Base-by-base conservation (phyloP, 1,139 yeast genomes). In the Hanseniaspora sp. region DNA sequence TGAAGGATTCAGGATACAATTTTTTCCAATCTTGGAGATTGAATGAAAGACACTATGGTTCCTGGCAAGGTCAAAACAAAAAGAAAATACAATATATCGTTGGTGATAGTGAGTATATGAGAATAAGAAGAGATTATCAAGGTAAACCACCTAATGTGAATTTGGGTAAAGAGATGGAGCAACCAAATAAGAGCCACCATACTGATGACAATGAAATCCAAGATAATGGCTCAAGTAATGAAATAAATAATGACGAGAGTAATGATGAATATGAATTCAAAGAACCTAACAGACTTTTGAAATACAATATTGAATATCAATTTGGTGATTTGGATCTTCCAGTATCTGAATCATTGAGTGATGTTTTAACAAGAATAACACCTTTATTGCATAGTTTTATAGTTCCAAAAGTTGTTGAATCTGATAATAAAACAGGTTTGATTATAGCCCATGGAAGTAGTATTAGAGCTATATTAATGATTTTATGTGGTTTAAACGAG, bases 41-140 rank as follows among this genome's bases (percentile, higher is more conserved):
- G 58, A 84, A 84, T 64, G 92, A 84, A 64, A 74, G 94, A 57
- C 94, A 84, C 66, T 84, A 85, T 65, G 95, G 95, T 1, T 71
- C 76, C 35, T 76, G 83, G 64, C 94, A 84, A 67, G 92, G 92
- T n/a, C 70, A 74, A 46, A 73, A 79, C 55, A 81, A 83, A 62
- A 74, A 75, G 49, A 74, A 74, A 18, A 75, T 82, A 2, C 67
- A 77, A 57, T 60, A 69, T 40, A 70, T 77, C 61, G 75, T 77
- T 56, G 86, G 86, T 9, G 71, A 77, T 58, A 78, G 78, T 30
- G 69, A 79, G 62, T 84, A 78, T 66, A 82, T 80, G 74, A 78
- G 69, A 60, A 77, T 83, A 64, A 74, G 95, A 62, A 73, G 95
- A 60, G 79, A 82, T 48, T 83, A 73, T 62, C 69, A 76, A 52